Percentiles rank a stretch among this genome's conserved stretches.
Conservation (phyloP, 116 monocot species). For the Phalaenopsis hybrid region DNA sequence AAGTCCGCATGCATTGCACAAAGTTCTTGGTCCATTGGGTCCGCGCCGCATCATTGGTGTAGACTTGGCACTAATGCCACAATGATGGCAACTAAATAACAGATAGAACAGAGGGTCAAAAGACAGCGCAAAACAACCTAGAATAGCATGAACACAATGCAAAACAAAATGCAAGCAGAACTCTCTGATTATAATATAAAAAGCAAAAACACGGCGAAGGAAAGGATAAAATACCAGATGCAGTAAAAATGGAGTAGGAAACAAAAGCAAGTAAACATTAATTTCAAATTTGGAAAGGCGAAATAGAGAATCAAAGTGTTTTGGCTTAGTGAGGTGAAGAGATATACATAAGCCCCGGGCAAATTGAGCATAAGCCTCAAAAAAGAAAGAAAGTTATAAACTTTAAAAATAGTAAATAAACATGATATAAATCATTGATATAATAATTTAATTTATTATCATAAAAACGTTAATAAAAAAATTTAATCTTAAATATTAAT, state of each 20-base stretch:
- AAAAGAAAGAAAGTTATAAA: too few relatives aligned
- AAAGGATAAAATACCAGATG: not conserved
- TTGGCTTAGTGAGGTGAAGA: too few relatives aligned
- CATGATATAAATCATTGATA: too few relatives aligned
- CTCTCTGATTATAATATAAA: not conserved
- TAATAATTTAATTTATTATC: too few relatives aligned
- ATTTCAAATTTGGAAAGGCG: too few relatives aligned
- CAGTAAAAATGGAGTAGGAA: not conserved
- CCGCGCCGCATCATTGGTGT: constrained; percentile 37
- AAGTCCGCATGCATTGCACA: constrained; percentile 38
- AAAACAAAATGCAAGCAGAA: not conserved
- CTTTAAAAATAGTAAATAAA: too few relatives aligned
- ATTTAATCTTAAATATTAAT: too few relatives aligned
- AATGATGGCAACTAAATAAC: constrained; percentile 23
- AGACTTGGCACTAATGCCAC: constrained; percentile 27
- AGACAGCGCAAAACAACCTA: not conserved
- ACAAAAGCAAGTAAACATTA: not conserved
- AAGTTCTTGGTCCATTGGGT: constrained; percentile 34
- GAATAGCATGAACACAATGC: not conserved
- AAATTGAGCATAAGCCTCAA: too few relatives aligned
- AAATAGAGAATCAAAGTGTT: too few relatives aligned
- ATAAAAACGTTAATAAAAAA: too few relatives aligned
- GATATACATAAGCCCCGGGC: too few relatives aligned
- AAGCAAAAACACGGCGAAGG: not conserved
- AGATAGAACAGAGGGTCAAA: not conserved